Evolutionary conservation across 1,284 basidiomycete species (phyloP), one percentile per base, ranked within the genome.

Genomic region (Marasmius sp.): DNA sequence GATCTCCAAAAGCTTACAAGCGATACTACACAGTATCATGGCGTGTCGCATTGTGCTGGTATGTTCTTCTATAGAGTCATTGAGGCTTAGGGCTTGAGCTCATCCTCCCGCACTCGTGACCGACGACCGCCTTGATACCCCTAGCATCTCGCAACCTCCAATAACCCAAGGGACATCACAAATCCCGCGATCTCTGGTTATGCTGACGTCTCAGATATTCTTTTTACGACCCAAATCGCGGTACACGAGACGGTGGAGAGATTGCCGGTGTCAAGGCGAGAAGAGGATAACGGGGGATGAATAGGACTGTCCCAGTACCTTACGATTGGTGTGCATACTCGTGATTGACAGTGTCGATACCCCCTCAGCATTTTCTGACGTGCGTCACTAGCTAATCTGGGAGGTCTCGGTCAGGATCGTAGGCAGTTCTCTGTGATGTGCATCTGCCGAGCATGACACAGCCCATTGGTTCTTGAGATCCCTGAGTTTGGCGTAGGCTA

Each of bases 1-100:
- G 1, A n/a, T 14, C 33, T 54, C 16, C 45, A 36, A 47, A 56
- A 69, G 68, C 60, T 58, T 67, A 50, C 68, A 65, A 64, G 55
- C 67, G 6, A 63, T 64, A 6, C 52, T 69, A 16, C 68, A 68
- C 53, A 69, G 68, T 57, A 66, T 69, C 14, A 63, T 69, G 16
- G 63, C 68, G 10, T 62, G 59, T n/a, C 67, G 68, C 1, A 67
- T 69, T 11, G 61, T 69, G 6, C 54, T 69, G 34, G 68, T 68
- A 48, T 18, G 63, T 48, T 22, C 12, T 57, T 43, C 18, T 6
- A 20, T 43, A n/a, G 16, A 12, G 27, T 27, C 27, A 27, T 5
- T 27, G 27, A 27, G 27, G 27, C 27, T 5, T 27, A 5, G 5
- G 5, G 27, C 27, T 27, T 27, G 27, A 27, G 27, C 27, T 27